Conservation (phyloP, 2,329 filamentous ascomycete species). For the Lasiodiplodia gonubiensis region DNA sequence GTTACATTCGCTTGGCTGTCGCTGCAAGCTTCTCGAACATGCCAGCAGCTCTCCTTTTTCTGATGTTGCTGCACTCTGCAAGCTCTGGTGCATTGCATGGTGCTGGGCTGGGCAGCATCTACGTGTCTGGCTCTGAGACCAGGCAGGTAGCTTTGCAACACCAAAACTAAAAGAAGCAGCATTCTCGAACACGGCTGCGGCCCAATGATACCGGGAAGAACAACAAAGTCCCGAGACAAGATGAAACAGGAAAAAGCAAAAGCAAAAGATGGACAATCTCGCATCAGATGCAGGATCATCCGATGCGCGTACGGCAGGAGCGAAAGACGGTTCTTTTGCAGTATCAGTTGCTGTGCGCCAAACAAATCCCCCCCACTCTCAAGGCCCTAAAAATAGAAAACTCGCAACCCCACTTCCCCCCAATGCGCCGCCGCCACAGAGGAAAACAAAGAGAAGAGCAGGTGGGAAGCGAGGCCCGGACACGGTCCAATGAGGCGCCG, state of each 20-base stretch:
- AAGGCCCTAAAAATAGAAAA: no score
- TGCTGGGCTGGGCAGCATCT: neutral
- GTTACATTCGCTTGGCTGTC: neutral
- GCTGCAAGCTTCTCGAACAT: neutral
- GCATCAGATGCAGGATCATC: conserved; percentile 8
- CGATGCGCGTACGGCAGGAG: neutral
- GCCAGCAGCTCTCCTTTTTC: neutral
- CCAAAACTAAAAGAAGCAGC: neutral
- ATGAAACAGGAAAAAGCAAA: conserved; percentile 5
- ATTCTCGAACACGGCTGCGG: neutral
- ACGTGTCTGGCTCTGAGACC: neutral
- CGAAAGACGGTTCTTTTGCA: neutral
- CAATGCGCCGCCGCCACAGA: no score
- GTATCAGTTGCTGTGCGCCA: neutral
- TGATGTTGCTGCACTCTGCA: neutral
- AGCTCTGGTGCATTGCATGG: neutral
- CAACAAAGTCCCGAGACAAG: neutral
- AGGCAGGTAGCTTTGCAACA: neutral
- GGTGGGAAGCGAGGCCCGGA: neutral
- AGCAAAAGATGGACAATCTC: neutral
- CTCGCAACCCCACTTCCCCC: no score
- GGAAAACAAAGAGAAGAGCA: neutral
- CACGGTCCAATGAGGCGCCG: neutral
- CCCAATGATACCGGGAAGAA: neutral
- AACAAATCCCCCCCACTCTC: no score